Base-by-base conservation (phyloP, 2,329 filamentous ascomycete species). In the Lecanicillium sp. region DNA sequence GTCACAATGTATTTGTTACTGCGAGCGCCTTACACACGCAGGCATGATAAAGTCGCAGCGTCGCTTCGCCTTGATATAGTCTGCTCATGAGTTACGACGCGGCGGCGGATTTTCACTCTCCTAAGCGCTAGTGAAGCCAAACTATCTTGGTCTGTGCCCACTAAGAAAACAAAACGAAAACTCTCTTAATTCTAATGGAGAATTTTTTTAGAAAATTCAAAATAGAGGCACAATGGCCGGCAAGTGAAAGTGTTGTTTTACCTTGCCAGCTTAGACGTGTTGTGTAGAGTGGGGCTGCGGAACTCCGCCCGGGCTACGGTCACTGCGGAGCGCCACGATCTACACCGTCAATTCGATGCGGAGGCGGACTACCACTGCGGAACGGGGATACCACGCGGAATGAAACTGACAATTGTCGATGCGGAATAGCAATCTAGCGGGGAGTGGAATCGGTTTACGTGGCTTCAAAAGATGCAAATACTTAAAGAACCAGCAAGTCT, bases 21-120 rank as follows among this genome's bases (percentile, higher is more conserved):
- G 65, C 1, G 55, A 51, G 49, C 75, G 80, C 31, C 75, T 64
- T 13, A 65, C 54, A 47, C 75, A 80, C 11, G 62, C 50, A 2
- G 74, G 75, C 12, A 61, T 63, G 28, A 7, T 18, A 18, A 71
- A 64, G 45, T 74, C 70, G 51, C 75, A 79, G 34, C 68, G 69
- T 12, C 75, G 65, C 52, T 78, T 79, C 17, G 73, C 65, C 47
- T 65, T 68, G 34, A 67, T 73, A 56, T 75, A 79, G 18, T 68
- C 65, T 4, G 64, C 58, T 48, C 75, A 80, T 4, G 75, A 72
- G 54, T 75, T 78, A 33, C 73, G 69, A 40, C 67, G 55, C 4
- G 64, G 64, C 32, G 62, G 69, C 25, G 65, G 67, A 53, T 68
- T 69, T 18, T 45, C 55, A 38, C 58, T 60, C 51, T 68, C 65